Percentiles rank a stretch among this genome's conserved stretches.
phyloP scores from a whole-genome alignment of 1,284 basidiomycete genomes.

The Schizophyllum amplum region DNA sequence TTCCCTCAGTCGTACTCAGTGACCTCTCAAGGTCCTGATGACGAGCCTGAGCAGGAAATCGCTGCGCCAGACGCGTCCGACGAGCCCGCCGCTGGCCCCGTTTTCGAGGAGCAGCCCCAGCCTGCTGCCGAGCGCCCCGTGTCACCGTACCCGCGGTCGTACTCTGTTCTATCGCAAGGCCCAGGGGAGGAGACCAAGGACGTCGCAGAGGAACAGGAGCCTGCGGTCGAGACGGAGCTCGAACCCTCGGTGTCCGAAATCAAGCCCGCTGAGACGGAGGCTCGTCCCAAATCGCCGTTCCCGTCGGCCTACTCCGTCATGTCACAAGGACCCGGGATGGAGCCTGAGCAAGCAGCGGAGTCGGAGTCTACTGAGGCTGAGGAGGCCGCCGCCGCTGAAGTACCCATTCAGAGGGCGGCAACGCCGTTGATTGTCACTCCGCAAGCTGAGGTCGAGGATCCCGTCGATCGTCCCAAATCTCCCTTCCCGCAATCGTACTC shows the following conservation, averaged over 20 bases:
- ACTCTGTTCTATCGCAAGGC: neutral
- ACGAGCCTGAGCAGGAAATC: neutral
- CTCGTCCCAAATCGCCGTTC: conserved; percentile 26
- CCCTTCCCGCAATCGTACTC: conserved; percentile 25
- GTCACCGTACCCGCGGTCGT: neutral
- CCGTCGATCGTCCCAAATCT: conserved; percentile 21
- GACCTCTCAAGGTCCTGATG: conserved; percentile 21
- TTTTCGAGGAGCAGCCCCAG: neutral
- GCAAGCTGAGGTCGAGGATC: neutral
- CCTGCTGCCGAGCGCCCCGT: neutral
- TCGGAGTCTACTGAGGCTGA: too few relatives aligned
- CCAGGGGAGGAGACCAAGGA: neutral
- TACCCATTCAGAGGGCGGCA: neutral
- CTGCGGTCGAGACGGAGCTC: neutral
- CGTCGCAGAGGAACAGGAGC: neutral
- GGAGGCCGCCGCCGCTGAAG: conserved; percentile 1
- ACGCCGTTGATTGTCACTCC: neutral
- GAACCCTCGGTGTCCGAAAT: neutral
- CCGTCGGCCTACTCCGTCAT: conserved; percentile 30
- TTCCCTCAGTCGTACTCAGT: conserved; percentile 32
- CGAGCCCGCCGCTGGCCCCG: neutral
- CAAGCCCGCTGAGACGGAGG: conserved; percentile 5
- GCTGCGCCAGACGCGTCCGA: neutral
- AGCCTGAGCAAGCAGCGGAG: neutral
- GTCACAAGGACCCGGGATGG: conserved; percentile 19